Evolutionary conservation across 192 early-diverging fungal species (phyloP), one percentile per base, ranked within the genome.

Genomic region (Allomyces javanicus): DNA sequence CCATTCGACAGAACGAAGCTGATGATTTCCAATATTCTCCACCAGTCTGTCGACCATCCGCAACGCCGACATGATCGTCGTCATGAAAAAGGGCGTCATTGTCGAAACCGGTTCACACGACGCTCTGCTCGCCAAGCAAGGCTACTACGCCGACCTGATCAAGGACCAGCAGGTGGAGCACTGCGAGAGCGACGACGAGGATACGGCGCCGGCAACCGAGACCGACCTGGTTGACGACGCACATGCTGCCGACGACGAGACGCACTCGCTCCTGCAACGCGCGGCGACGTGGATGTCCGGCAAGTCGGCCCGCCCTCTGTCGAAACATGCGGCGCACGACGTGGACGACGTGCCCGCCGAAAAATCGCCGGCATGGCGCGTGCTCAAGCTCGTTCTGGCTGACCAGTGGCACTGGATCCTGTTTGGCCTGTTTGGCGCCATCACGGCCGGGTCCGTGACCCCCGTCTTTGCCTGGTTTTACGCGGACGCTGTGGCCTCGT

Each of bases 381-480:
- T 68, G 23, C 69, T 83, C 25, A 25, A 80, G 50, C 19, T 58
- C 23, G 73, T 78, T 65, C 74, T 79, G 73, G 40, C 63, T 19
- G 66, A 72, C 62, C 73, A 84, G 62, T 66, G 69, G 9, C 61
- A 23, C n/a, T 65, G 68, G 45, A 70, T 91, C 24, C 10, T 77
- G n/a, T 67, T 86, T 5, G 92, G 87, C 63, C 61, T 76, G 3
- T 44, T 87, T 24, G 78, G 79, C 26, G 77, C 88, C 26, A 72
- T 79, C n/a, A 65, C 89, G 64, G 84, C 80, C 70, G 93, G 90
- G 63, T 79, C 79, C 10, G 74, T 89, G 12, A 83, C 89, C 67
- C 93, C 93, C 21, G 70, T 84, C 21, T 93, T 90, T 73, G 83
- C 91, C 25, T 70, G 88, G 24, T 72, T 85, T 67, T 86, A 58